These are phyloP conservation scores for Wickerhamiella brachini DNA, from an alignment of 805 yeast genomes.

Conservation along the genomic window DNA sequence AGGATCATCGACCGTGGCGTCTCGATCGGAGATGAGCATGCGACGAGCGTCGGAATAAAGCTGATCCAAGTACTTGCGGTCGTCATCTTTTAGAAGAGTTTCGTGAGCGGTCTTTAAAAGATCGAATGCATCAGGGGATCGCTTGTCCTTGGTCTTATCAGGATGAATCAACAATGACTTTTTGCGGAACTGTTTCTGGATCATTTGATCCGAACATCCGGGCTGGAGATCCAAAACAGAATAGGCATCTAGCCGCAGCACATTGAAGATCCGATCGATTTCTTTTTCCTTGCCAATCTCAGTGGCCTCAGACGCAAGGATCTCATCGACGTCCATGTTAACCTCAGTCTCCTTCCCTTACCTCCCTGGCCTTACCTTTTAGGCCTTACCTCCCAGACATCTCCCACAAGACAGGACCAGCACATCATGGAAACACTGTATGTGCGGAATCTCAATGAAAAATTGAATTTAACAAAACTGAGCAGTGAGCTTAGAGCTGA, in stretches of 20 bases:
- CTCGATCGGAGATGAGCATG: conserved; percentile 20
- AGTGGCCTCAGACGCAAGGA: not conserved
- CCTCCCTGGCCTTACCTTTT: too few species aligned
- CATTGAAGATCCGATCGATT: conserved; percentile 37
- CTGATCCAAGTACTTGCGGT: conserved; percentile 30
- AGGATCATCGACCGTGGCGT: not conserved
- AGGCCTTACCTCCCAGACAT: too few species aligned
- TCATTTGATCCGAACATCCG: conserved; percentile 28
- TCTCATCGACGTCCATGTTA: not conserved
- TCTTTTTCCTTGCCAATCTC: conserved; percentile 23
- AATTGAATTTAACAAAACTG: conserved; percentile 39
- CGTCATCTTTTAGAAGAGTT: conserved; percentile 19
- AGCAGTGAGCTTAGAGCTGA: conserved; percentile 30
- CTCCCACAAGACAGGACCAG: conserved; percentile 5
- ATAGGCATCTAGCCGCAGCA: conserved; percentile 40
- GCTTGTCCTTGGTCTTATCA: conserved; percentile 40
- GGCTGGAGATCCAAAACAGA: conserved; percentile 37
- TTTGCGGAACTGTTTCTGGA: conserved; percentile 38
- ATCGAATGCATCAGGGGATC: conserved; percentile 56
- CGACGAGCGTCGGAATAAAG: conserved; percentile 33
- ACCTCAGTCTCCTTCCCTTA: too few species aligned
- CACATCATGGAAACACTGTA: conserved; percentile 33
- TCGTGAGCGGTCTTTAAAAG: conserved; percentile 41
- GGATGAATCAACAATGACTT: conserved; percentile 58
- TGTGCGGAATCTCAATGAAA: conserved; percentile 60